Evolutionary conservation across 257 asterid species (phyloP), one percentile per base, ranked within the genome.

Genomic region (Solanum microdontum): DNA sequence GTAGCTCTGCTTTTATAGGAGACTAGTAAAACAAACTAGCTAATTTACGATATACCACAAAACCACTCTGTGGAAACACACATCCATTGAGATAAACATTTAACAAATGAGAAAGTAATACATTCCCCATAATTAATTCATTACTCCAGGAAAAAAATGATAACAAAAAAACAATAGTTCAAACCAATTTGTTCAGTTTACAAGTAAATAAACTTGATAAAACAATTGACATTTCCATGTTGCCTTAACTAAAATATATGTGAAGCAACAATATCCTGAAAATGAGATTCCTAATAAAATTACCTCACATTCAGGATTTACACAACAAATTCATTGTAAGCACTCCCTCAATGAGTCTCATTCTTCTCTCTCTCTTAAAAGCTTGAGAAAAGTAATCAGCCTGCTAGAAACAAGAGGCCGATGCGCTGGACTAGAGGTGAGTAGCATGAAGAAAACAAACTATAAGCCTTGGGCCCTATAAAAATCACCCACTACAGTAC

Each of bases 271-370:
- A 80, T 48, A 45, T 80, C 28, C 85, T 80, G 85, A 80, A 73
- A 23, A 86, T 86, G 84, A 86, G 84, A 86, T 45, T 45, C 68
- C 85, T 80, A 45, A 73, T 86, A 72, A 86, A 86, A 86, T 58
- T 58, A 86, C 8, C 88, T 73, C 88, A 73, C 62, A 73, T 73
- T 73, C 88, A 72, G 82, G 34, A 32, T 43, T 30, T 72, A 86
- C 51, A 43, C 14, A 34, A 34, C 48, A 86, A 33, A 45, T 48
- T 48, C 66, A 86, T 6, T 45, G 37, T 36, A 70, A 86, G 36
- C 74, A 72, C 43, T 48, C 88, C 88, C 88, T 19, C 24, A 73
- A 69, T 28, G 39, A 45, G 85, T 82, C 88, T 72, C 82, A 73
- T 24, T 73, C 66, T 60, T 30, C 45, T 70, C 66, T 9, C 87